Conservation (phyloP, 2,329 filamentous ascomycete genomes). For the Fusarium hainanense region DNA sequence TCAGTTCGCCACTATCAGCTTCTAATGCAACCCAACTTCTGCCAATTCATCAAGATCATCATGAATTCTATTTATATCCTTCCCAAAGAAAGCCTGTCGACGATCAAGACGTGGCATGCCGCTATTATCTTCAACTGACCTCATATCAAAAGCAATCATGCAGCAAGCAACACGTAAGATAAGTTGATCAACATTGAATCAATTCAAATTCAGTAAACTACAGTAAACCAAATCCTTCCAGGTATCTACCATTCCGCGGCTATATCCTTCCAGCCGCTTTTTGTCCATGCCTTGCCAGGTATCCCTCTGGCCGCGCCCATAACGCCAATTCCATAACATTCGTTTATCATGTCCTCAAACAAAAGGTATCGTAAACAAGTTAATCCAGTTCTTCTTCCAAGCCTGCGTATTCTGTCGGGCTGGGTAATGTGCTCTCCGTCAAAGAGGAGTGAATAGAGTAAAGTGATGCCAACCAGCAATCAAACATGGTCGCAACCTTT, state of each 20-base stretch:
- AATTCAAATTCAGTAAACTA: constrained; percentile 5
- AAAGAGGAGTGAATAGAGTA: constrained; percentile 57
- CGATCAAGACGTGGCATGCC: constrained; percentile 21
- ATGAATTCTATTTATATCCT: constrained; percentile 27
- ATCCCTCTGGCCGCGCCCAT: constrained; percentile 26
- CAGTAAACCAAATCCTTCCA: constrained; percentile 14
- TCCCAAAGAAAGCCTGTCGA: not conserved
- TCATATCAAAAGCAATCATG: not conserved
- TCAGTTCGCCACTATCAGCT: constrained; percentile 6
- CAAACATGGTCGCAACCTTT: constrained; percentile 55
- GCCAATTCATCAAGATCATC: constrained; percentile 8
- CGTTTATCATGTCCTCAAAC: constrained; percentile 15
- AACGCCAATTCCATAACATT: constrained; percentile 29
- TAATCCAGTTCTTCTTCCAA: constrained; percentile 44
- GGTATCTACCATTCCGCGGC: constrained; percentile 32
- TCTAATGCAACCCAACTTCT: not conserved
- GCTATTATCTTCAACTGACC: not conserved
- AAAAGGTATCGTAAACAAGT: constrained; percentile 4
- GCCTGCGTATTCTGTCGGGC: constrained; percentile 48
- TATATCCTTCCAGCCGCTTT: constrained; percentile 28
- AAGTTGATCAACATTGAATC: not conserved
- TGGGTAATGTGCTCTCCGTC: constrained; percentile 37
- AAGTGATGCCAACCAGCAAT: constrained; percentile 63
- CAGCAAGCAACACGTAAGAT: not conserved
- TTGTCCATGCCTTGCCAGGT: constrained; percentile 21